phyloP scores from a whole-genome alignment of 2,329 filamentous ascomycete species.

The Botrytis porri region DNA sequence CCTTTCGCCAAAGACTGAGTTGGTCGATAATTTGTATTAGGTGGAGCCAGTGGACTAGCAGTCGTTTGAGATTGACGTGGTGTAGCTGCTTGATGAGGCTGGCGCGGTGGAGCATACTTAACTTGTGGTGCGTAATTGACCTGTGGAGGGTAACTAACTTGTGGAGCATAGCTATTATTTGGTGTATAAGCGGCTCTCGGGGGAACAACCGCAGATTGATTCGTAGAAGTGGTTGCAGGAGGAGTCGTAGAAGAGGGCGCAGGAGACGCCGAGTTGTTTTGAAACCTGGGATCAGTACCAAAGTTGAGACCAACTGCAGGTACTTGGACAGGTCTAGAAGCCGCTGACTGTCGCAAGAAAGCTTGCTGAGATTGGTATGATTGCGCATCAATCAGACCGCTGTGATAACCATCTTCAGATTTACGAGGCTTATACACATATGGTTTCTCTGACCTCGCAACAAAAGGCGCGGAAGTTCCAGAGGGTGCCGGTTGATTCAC shows the following conservation, averaged over 20 bases:
- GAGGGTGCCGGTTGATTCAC: conserved; percentile 30
- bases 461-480: conserved; percentile 26
- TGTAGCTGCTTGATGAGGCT: conserved; percentile 9
- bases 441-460: conserved; percentile 45
- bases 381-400: conserved; percentile 32
- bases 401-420: conserved; percentile 29
- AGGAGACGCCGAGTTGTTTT: conserved; percentile 4
- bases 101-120: conserved; percentile 16
- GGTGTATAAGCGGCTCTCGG: neutral
- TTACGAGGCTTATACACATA: conserved; percentile 52
- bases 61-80: conserved; percentile 10
- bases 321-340: conserved; percentile 21
- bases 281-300: conserved; percentile 36
- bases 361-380: conserved; percentile 38
- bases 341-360: conserved; percentile 35
- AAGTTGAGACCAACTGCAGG: conserved; percentile 30
- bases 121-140: conserved; percentile 9
- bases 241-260: conserved; percentile 5
- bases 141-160: neutral
- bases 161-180: neutral
- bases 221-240: neutral
- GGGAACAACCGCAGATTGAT: conserved; percentile 1
- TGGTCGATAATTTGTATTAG: conserved; percentile 26
- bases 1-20: conserved; percentile 23
- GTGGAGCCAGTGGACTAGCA: conserved; percentile 22